These are phyloP conservation scores for Talaromyces stipitatus DNA, from an alignment of 495 filamentous ascomycete genomes.

Conservation along the genomic window DNA sequence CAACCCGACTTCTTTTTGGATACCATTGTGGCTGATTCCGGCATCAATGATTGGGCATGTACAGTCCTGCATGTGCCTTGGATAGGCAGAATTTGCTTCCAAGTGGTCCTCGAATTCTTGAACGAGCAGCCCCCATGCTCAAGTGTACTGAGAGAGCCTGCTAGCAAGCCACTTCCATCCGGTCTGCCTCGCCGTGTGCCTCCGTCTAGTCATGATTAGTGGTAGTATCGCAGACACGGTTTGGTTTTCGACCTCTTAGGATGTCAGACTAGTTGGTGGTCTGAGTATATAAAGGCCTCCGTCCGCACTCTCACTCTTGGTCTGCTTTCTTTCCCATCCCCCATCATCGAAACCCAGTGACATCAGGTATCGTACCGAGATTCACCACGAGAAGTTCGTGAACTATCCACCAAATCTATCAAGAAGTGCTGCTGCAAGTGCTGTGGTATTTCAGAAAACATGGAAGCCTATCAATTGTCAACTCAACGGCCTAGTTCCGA, in stretches of 20 bases:
- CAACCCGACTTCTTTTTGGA: too few relatives aligned
- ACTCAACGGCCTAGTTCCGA: neutral
- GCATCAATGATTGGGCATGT: too few relatives aligned
- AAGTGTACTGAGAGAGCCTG: neutral
- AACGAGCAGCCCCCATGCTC: too few relatives aligned
- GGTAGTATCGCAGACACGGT: neutral
- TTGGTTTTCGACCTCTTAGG: neutral
- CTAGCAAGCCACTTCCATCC: too few relatives aligned
- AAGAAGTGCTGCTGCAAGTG: neutral
- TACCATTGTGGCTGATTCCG: too few relatives aligned
- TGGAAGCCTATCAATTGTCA: neutral
- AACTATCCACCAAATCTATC: neutral
- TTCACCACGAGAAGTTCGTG: neutral
- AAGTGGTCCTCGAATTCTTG: neutral
- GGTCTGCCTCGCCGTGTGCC: conserved; percentile 1
- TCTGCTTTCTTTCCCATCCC: neutral
- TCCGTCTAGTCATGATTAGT: conserved; percentile 2
- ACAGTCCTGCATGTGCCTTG: too few relatives aligned
- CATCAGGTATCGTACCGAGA: neutral
- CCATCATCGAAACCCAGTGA: neutral
- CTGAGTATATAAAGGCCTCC: too few relatives aligned
- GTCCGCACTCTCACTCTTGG: too few relatives aligned
- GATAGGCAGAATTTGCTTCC: too few relatives aligned
- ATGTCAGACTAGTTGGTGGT: neutral
- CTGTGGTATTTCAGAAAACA: neutral